phyloP scores from a whole-genome alignment of 2,329 filamentous ascomycete species.

The Fusarium algeriense region DNA sequence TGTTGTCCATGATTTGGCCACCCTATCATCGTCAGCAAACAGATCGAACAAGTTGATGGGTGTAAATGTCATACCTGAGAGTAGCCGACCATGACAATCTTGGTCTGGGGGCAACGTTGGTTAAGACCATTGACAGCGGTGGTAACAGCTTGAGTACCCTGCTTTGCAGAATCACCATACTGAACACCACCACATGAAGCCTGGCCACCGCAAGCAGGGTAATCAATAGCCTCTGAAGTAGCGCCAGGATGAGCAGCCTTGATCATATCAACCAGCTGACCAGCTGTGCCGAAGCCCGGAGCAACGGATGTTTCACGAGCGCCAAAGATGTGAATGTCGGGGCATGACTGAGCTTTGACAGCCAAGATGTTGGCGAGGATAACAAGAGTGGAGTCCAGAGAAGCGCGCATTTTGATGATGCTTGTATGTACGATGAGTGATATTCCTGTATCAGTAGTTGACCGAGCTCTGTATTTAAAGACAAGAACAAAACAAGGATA shows the following conservation, averaged over 20 bases:
- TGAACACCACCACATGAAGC: constrained; percentile 67
- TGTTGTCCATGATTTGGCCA: constrained; percentile 73
- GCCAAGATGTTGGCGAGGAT: constrained; percentile 18
- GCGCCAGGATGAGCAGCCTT: constrained; percentile 61
- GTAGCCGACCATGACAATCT: constrained; percentile 72
- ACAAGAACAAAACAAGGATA: not conserved
- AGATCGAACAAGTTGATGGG: no score
- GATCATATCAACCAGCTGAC: constrained; percentile 64
- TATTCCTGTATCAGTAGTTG: no score
- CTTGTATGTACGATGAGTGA: fast-evolving
- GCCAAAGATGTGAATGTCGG: constrained; percentile 59
- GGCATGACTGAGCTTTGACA: constrained; percentile 49
- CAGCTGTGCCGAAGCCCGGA: constrained; percentile 65
- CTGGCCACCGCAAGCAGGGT: constrained; percentile 74
- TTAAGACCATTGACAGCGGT: constrained; percentile 70
- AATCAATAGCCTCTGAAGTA: constrained; percentile 66
- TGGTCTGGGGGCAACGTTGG: constrained; percentile 65
- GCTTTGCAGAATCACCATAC: constrained; percentile 69
- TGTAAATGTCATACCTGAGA: constrained; percentile 60
- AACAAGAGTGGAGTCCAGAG: constrained; percentile 16
- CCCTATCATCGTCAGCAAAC: constrained; percentile 55
- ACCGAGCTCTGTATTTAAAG: not conserved
- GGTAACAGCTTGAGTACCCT: constrained; percentile 70
- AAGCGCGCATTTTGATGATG: constrained; percentile 15
- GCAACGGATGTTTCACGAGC: constrained; percentile 63